These are phyloP conservation scores for Entomortierella parvispora DNA, from an alignment of 192 early-diverging fungal genomes.

Conservation along the genomic window DNA sequence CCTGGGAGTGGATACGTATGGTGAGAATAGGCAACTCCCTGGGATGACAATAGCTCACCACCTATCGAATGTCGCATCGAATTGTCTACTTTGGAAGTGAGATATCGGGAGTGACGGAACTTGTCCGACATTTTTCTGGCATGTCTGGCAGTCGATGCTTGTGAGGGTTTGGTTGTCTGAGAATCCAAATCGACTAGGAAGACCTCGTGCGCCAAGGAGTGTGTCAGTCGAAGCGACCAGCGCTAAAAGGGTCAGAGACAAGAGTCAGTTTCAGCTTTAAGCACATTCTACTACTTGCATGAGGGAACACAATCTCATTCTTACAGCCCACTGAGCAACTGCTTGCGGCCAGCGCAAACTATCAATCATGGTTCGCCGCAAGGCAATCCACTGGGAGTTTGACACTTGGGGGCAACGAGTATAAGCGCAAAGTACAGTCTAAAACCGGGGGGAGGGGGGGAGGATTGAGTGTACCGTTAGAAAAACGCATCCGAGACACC, in stretches of 20 bases:
- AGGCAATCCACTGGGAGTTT: slow-evolving; percentile 66
- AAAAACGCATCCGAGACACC: neutral
- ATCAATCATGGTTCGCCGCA: slow-evolving; percentile 59
- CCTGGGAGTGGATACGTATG: slow-evolving; percentile 21
- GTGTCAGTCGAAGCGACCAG: slow-evolving; percentile 70
- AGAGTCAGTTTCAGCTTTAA: too few species aligned
- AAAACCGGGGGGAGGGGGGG: neutral
- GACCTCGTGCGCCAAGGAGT: slow-evolving; percentile 62
- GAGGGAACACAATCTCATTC: slow-evolving; percentile 14
- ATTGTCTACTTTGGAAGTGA: slow-evolving; percentile 26
- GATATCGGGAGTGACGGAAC: slow-evolving; percentile 35
- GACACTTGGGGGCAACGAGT: slow-evolving; percentile 64
- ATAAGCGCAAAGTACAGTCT: slow-evolving; percentile 75
- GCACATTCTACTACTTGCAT: too few species aligned
- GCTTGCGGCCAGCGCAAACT: slow-evolving; percentile 67
- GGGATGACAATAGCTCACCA: slow-evolving; percentile 37
- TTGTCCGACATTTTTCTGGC: slow-evolving; percentile 50
- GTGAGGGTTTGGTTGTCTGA: slow-evolving; percentile 1
- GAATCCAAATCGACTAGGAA: slow-evolving; percentile 72
- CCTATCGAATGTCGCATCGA: slow-evolving; percentile 48
- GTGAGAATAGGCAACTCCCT: slow-evolving; percentile 26
- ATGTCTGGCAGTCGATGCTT: slow-evolving; percentile 19
- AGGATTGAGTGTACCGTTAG: neutral
- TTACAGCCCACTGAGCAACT: slow-evolving; percentile 75
- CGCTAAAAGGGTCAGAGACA: slow-evolving; percentile 55